phyloP scores from a whole-genome alignment of 768 basidiomycete species.

The Zangia roseola region DNA sequence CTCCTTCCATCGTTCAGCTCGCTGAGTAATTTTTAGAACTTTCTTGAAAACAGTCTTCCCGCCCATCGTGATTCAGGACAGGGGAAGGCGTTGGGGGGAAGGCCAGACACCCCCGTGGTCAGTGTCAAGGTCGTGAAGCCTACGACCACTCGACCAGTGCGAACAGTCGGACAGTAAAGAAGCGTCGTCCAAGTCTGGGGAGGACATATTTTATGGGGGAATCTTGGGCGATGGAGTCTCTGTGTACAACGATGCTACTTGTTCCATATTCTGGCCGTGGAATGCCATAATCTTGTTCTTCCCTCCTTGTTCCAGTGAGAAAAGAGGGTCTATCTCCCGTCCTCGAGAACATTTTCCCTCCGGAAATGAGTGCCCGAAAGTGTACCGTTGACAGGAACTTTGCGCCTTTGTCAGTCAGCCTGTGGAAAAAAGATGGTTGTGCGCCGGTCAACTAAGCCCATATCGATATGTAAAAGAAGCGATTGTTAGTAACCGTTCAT shows the following conservation, averaged over 20 bases:
- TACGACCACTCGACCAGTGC: not conserved
- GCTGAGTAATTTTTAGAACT: conserved; percentile 11
- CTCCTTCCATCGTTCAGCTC: not conserved
- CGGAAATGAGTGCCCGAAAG: not conserved
- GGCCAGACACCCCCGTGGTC: not conserved
- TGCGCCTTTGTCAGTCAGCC: not conserved
- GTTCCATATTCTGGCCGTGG: not conserved
- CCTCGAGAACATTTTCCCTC: too few relatives aligned
- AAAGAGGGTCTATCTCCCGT: not conserved
- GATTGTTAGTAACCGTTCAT: not conserved
- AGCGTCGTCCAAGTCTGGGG: not conserved
- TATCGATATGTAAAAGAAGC: too few relatives aligned
- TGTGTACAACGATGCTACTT: not conserved
- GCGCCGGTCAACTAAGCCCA: too few relatives aligned
- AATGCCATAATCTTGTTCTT: not conserved
- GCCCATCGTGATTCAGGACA: not conserved
- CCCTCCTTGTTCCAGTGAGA: too few relatives aligned
- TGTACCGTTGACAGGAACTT: not conserved
- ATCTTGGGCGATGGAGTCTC: not conserved
- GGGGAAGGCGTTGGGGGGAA: conserved; percentile 5
- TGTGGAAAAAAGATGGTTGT: not conserved
- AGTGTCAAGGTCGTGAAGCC: conserved; percentile 8
- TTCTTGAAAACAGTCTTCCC: not conserved
- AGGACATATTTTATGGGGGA: not conserved
- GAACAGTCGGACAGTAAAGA: not conserved